A percentile compares a stretch with the other conserved stretches of the same genome.
Evolutionary conservation across 495 filamentous ascomycete genomes (phyloP).

Genomic region (Tuber calosporum): DNA sequence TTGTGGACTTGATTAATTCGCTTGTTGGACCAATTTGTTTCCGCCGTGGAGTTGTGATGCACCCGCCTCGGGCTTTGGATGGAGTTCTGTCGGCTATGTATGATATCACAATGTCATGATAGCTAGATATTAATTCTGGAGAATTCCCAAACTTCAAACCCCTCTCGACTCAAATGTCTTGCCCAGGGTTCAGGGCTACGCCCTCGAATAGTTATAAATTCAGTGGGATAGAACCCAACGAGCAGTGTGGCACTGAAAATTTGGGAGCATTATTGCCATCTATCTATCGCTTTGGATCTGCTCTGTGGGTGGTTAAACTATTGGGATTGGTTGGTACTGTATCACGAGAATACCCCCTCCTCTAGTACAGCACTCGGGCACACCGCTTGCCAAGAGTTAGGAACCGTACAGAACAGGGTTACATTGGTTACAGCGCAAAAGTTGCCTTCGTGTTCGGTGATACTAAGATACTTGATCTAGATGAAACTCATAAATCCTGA

Average conservation of each 20-base stretch:
- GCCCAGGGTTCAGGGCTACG: background rate
- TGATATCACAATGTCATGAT: too few relatives aligned
- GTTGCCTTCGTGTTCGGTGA: background rate
- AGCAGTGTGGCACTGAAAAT: background rate
- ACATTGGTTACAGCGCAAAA: background rate
- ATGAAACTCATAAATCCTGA: background rate
- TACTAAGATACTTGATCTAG: background rate
- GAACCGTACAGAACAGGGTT: background rate
- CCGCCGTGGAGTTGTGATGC: background rate
- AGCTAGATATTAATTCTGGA: background rate
- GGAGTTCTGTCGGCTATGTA: background rate
- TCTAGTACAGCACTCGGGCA: too few relatives aligned
- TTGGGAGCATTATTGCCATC: background rate
- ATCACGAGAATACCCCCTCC: background rate
- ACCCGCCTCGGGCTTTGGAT: background rate
- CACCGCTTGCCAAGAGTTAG: background rate
- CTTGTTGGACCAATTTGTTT: background rate
- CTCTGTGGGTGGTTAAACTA: background rate
- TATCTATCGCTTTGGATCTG: background rate
- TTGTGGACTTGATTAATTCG: background rate
- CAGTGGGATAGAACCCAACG: background rate
- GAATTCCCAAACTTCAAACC: background rate
- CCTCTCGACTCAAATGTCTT: background rate
- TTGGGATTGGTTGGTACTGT: background rate
- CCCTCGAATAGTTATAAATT: background rate